These are phyloP conservation scores for Tylopilus plumbeoviolaceoides DNA, from an alignment of 768 basidiomycete genomes.

Conservation along the genomic window DNA sequence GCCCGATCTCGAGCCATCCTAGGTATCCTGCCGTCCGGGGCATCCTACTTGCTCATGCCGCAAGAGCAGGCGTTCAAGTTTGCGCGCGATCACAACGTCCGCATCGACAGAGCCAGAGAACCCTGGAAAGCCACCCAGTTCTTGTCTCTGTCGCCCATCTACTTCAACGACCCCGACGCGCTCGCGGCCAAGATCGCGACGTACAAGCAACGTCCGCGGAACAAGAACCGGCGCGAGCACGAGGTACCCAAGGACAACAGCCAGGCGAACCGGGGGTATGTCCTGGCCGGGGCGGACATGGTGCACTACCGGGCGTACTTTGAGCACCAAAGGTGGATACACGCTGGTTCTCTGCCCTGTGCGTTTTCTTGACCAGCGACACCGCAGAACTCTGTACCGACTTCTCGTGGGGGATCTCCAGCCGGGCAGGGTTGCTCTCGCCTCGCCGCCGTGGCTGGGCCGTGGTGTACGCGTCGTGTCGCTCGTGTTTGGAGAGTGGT, in stretches of 20 bases:
- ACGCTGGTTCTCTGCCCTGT: not conserved
- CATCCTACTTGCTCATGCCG: conserved; percentile 41
- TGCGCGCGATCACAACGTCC: conserved; percentile 27
- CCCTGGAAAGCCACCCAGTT: conserved; percentile 27
- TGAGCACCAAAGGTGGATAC: conserved; percentile 40
- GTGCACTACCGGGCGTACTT: conserved; percentile 36
- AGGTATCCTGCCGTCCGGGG: conserved; percentile 44
- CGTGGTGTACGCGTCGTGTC: conserved; percentile 31
- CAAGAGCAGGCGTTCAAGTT: not conserved
- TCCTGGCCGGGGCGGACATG: conserved; percentile 14
- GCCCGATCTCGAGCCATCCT: not conserved
- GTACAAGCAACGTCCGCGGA: conserved; percentile 37
- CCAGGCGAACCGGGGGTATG: conserved; percentile 39
- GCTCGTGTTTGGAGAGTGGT: conserved; percentile 35
- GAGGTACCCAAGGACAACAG: conserved; percentile 33
- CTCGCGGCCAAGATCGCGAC: conserved; percentile 36
- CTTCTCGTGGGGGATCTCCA: conserved; percentile 23
- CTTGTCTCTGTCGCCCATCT: conserved; percentile 46
- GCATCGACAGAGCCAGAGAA: not conserved
- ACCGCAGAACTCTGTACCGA: conserved; percentile 29
- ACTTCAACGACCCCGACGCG: conserved; percentile 33
- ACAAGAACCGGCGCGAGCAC: conserved; percentile 25
- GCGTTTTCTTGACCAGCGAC: not conserved
- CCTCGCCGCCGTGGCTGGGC: conserved; percentile 30
- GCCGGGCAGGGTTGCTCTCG: conserved; percentile 32